These are phyloP conservation scores for Oxyria digyna DNA, from an alignment of 148 eudicot species.

Conservation along the genomic window DNA sequence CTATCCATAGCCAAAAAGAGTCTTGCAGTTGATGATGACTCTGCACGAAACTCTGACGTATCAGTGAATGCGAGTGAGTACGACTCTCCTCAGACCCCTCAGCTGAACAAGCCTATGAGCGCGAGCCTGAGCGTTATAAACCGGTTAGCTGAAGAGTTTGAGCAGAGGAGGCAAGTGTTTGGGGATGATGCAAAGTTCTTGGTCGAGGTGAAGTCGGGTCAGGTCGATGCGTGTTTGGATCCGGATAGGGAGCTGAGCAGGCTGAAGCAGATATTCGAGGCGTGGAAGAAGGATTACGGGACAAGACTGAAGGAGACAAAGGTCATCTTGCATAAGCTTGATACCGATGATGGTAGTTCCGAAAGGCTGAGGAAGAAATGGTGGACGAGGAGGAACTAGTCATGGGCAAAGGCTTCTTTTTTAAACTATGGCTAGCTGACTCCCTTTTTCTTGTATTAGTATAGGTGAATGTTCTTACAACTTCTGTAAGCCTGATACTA, in stretches of 20 bases:
- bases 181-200: constrained; percentile 89
- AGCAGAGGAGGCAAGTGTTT: constrained; percentile 82
- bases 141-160: constrained; percentile 84
- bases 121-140: constrained; percentile 71
- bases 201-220: constrained; percentile 94
- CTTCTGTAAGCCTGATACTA: not conserved
- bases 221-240: constrained; percentile 59
- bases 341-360: constrained; percentile 40
- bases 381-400: constrained; percentile 57
- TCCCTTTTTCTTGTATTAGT: not conserved
- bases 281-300: constrained; percentile 95
- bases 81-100: constrained; percentile 28
- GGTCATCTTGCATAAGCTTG: constrained; percentile 67
- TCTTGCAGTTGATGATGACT: constrained; percentile 49
- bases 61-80: constrained; percentile 46
- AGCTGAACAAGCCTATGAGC: constrained; percentile 45
- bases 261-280: constrained; percentile 79
- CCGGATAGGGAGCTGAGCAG: constrained; percentile 78
- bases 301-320: constrained; percentile 76
- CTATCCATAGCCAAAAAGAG: constrained; percentile 81
- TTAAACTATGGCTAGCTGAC: too few species aligned
- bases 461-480: constrained; percentile 5
- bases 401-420: not conserved
- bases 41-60: constrained; percentile 48
- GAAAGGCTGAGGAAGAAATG: constrained; percentile 65